phyloP scores from a whole-genome alignment of 257 asterid species.

The Solanum sparsipilum region DNA sequence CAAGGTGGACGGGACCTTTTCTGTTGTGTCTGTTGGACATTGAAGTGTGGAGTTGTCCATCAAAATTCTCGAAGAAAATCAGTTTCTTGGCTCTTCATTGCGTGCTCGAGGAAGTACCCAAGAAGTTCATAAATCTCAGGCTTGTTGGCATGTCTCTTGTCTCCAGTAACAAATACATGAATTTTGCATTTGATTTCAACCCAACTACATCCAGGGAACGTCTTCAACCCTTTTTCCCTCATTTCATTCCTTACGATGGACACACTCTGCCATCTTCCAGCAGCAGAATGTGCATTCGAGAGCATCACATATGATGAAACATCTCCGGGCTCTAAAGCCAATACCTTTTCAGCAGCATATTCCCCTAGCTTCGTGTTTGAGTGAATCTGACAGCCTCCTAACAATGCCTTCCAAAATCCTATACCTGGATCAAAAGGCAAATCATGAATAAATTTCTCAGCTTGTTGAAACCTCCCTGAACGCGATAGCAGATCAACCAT shows the following conservation, averaged over 20 bases:
- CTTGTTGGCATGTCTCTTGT: conserved; percentile 26
- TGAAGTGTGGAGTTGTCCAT: background rate
- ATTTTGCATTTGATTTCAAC: conserved; percentile 41
- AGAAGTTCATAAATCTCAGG: conserved; percentile 33
- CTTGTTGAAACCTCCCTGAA: conserved; percentile 64
- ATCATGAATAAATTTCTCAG: conserved; percentile 35
- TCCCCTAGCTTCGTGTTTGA: conserved; percentile 48
- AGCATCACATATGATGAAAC: conserved; percentile 89
- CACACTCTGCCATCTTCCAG: conserved; percentile 63
- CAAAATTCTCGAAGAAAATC: background rate
- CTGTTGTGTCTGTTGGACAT: background rate
- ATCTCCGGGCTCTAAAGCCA: conserved; percentile 63
- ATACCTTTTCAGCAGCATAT: conserved; percentile 40
- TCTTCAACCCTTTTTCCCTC: conserved; percentile 46
- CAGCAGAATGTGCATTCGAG: conserved; percentile 71
- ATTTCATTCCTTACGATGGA: conserved; percentile 37
- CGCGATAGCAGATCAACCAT: conserved; percentile 71
- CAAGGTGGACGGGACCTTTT: background rate
- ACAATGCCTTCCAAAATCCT: conserved; percentile 83
- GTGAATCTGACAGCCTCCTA: conserved; percentile 75
- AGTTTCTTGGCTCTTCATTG: conserved; percentile 12
- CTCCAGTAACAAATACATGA: conserved; percentile 64
- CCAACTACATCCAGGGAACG: conserved; percentile 87
- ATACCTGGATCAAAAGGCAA: conserved; percentile 79
- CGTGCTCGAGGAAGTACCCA: conserved; percentile 22